Evolutionary conservation across 2,329 filamentous ascomycete genomes (phyloP).

Genomic region (Hypoxylon sp.): DNA sequence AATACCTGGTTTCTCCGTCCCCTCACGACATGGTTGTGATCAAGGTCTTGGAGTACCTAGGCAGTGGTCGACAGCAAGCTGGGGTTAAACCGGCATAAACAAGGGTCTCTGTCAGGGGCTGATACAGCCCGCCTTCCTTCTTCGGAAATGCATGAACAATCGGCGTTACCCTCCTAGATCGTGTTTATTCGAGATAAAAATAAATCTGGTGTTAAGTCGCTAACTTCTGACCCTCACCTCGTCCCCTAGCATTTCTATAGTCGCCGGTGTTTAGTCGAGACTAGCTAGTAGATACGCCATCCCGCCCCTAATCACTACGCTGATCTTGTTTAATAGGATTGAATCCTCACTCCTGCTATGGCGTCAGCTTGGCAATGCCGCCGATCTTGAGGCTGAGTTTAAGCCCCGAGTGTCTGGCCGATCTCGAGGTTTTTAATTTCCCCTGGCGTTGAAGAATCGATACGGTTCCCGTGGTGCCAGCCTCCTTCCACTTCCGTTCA

Average conservation of each 20-base stretch:
- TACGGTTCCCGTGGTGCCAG: background rate
- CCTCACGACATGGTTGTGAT: slow-evolving; percentile 18
- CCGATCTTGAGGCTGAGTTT: slow-evolving; percentile 38
- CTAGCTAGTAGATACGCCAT: slow-evolving; percentile 1
- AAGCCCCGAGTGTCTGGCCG: slow-evolving; percentile 35
- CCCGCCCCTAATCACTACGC: background rate
- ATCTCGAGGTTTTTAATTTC: slow-evolving; percentile 25
- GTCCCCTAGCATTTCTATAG: slow-evolving; percentile 36
- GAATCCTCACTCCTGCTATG: slow-evolving; percentile 12
- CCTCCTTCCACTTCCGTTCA: slow-evolving; percentile 34
- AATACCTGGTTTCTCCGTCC: slow-evolving; percentile 13
- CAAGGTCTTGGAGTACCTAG: slow-evolving; percentile 11
- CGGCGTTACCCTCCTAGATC: slow-evolving; percentile 26
- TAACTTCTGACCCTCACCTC: background rate
- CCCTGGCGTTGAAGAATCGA: slow-evolving; percentile 7
- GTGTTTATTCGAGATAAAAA: slow-evolving; percentile 8
- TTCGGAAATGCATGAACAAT: slow-evolving; percentile 46
- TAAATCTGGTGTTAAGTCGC: background rate
- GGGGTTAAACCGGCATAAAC: slow-evolving; percentile 28
- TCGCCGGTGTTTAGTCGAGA: slow-evolving; percentile 6
- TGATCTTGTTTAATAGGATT: slow-evolving; percentile 1
- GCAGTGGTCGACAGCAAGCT: slow-evolving; percentile 27
- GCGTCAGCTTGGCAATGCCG: slow-evolving; percentile 27
- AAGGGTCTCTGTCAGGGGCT: slow-evolving; percentile 35
- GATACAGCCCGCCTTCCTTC: slow-evolving; percentile 46